These are phyloP conservation scores for Vigna mungo DNA, from an alignment of 306 rosid genomes.

Conservation along the genomic window DNA sequence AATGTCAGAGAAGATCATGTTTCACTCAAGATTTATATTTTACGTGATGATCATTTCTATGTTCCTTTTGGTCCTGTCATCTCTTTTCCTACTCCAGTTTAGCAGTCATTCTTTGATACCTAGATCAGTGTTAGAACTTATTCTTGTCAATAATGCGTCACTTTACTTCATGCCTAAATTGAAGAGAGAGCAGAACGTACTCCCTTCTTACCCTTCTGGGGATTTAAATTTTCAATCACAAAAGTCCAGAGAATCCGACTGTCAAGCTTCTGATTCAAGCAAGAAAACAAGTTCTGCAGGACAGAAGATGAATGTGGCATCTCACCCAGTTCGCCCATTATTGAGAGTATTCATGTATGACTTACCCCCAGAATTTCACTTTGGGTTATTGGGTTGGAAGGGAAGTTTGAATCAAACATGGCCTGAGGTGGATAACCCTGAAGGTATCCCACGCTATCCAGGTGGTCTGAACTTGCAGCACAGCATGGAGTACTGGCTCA, in stretches of 20 bases:
- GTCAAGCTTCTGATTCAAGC: slow-evolving; percentile 48
- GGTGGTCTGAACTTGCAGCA: slow-evolving; percentile 97
- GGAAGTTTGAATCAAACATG: slow-evolving; percentile 74
- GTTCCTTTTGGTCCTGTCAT: slow-evolving; percentile 80
- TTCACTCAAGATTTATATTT: slow-evolving; percentile 68
- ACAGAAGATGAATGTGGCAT: slow-evolving; percentile 42
- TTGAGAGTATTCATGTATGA: slow-evolving; percentile 93
- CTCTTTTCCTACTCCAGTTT: slow-evolving; percentile 75
- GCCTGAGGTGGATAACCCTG: slow-evolving; percentile 66
- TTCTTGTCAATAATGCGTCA: slow-evolving; percentile 71
- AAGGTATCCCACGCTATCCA: slow-evolving; percentile 68
- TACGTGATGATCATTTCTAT: slow-evolving; percentile 66
- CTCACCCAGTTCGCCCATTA: slow-evolving; percentile 53
- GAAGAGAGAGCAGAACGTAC: slow-evolving; percentile 47
- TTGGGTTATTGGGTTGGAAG: slow-evolving; percentile 90
- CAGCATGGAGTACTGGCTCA: slow-evolving; percentile 91
- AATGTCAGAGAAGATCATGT: slow-evolving; percentile 81
- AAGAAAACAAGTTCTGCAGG: slow-evolving; percentile 42
- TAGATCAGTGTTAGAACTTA: slow-evolving; percentile 74
- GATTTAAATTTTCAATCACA: slow-evolving; percentile 36
- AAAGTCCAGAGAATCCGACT: slow-evolving; percentile 48
- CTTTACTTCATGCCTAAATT: slow-evolving; percentile 61
- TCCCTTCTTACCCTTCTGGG: slow-evolving; percentile 45
- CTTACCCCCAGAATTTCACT: slow-evolving; percentile 90
- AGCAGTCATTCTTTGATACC: slow-evolving; percentile 69